A percentile compares a stretch with the other conserved stretches of the same genome.
These are phyloP conservation scores for Nymphaea thermarum DNA, from an alignment of 164 flowering plant genomes.

Conservation along the genomic window DNA sequence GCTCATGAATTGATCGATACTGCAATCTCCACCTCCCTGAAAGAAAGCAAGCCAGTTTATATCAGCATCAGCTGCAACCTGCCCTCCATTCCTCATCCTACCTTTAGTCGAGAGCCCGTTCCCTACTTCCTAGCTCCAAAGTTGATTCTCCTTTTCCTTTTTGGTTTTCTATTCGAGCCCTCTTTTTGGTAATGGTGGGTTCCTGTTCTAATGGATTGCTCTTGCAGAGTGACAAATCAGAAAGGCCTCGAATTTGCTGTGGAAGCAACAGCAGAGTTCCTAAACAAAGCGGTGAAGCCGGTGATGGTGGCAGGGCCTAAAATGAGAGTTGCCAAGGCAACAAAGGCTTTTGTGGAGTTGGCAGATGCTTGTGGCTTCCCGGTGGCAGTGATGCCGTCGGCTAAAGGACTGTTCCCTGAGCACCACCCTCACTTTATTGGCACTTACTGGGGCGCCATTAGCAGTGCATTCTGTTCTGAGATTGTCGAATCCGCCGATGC, in stretches of 20 bases:
- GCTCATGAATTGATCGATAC: conserved; percentile 83
- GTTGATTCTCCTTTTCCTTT: conserved; percentile 15
- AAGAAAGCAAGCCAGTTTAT: conserved; percentile 91
- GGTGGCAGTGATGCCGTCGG: conserved; percentile 78
- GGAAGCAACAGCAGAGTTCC: conserved; percentile 51
- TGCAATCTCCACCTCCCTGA: conserved; percentile 66
- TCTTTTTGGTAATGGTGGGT: background rate
- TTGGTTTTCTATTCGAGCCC: background rate
- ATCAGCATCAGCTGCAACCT: conserved; percentile 75
- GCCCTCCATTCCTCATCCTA: conserved; percentile 68
- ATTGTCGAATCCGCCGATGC: conserved; percentile 92
- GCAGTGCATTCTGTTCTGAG: conserved; percentile 75
- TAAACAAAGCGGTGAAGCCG: conserved; percentile 42
- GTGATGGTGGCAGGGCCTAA: conserved; percentile 81
- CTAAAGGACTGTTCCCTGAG: conserved; percentile 65
- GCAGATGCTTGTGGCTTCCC: conserved; percentile 74
- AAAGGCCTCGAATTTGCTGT: conserved; percentile 72
- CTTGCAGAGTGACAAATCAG: conserved; percentile 47
- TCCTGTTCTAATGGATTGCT: background rate
- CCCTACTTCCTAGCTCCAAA: conserved; percentile 55
- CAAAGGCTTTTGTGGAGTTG: conserved; percentile 50
- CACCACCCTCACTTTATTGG: conserved; percentile 22
- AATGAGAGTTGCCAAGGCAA: conserved; percentile 54
- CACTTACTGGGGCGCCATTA: conserved; percentile 71
- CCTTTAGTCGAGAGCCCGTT: conserved; percentile 69